Evolutionary conservation across 352 stramenopile genomes (phyloP).

Genomic region (Stephanocyclus meneghinianus): DNA sequence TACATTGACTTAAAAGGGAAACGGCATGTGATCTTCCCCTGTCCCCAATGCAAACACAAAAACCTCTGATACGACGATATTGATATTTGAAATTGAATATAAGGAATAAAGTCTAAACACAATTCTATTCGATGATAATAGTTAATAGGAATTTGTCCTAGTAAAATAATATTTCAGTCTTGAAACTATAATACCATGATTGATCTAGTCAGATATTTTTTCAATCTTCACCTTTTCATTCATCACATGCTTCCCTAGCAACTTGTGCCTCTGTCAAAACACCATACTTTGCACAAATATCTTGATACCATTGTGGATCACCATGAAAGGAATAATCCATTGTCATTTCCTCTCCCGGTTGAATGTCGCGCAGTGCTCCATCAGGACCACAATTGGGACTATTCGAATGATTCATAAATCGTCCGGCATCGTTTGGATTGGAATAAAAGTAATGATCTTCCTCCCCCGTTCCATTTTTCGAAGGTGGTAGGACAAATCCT

Average conservation of each 20-base stretch:
- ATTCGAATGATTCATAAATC: constrained; percentile 41
- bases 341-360: constrained; percentile 75
- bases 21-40: no score
- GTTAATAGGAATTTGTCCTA: no score
- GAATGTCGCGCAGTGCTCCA: constrained; percentile 60
- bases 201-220: no score
- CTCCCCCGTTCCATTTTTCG: constrained; percentile 5
- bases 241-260: not conserved
- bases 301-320: constrained; percentile 33
- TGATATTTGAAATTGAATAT: no score
- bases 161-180: no score
- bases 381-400: constrained; percentile 42
- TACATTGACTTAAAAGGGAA: no score
- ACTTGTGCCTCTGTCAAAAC: constrained; percentile 33
- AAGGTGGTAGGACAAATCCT: constrained; percentile 37
- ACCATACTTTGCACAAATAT: constrained; percentile 32
- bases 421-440: constrained; percentile 37
- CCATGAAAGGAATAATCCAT: constrained; percentile 78
- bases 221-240: no score
- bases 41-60: no score
- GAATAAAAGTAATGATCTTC: constrained; percentile 33
- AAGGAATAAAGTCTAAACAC: no score
- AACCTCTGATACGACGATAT: no score
- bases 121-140: no score
- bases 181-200: no score